phyloP scores from a whole-genome alignment of 139 green algal species.

The Parachlorella kessleri region DNA sequence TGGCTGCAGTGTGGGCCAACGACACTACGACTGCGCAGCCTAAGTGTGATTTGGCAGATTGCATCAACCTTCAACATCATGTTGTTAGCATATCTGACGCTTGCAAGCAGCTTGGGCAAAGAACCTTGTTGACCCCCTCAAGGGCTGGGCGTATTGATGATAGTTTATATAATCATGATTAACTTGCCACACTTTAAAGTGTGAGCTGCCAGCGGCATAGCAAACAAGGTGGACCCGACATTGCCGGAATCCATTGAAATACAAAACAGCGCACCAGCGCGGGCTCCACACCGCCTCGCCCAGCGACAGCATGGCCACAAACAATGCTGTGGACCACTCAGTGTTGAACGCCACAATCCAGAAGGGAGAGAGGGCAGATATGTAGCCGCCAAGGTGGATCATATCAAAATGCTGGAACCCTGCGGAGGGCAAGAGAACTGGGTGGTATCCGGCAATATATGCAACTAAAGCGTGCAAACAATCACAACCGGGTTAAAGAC shows the following conservation, averaged over 20 bases:
- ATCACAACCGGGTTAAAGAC: no score
- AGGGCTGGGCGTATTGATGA: neutral
- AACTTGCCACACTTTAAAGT: no score
- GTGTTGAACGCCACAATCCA: constrained; percentile 48
- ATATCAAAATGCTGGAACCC: constrained; percentile 57
- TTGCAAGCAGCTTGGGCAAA: no score
- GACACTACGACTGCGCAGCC: no score
- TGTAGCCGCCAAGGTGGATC: constrained; percentile 58
- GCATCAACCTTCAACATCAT: neutral
- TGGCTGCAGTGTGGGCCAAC: neutral
- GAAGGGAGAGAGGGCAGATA: constrained; percentile 52
- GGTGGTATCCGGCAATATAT: no score
- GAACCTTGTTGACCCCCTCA: neutral
- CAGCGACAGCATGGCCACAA: constrained; percentile 58
- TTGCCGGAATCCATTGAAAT: no score
- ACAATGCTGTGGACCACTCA: constrained; percentile 44
- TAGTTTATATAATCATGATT: no score
- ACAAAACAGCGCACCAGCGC: constrained; percentile 40
- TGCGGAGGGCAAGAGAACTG: constrained; percentile 2
- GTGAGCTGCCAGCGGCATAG: no score
- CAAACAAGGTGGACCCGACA: no score
- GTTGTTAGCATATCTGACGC: neutral
- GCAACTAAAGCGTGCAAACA: no score
- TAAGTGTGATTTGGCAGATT: no score
- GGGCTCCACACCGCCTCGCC: constrained; percentile 62